Evolutionary conservation across 306 rosid species (phyloP).

Genomic region (Ammopiptanthus mongolicus): DNA sequence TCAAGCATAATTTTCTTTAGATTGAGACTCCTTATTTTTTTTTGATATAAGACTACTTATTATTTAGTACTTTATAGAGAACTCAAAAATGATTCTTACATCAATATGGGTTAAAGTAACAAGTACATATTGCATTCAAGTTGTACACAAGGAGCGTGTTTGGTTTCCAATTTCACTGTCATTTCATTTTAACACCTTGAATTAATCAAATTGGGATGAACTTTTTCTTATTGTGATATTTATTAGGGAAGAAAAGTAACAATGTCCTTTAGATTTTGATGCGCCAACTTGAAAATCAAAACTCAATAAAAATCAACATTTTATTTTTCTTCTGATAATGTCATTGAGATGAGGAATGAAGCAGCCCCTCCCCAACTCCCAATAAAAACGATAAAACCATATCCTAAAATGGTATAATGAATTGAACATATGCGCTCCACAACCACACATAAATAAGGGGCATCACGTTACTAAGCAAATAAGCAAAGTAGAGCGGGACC

Average conservation of each 20-base stretch:
- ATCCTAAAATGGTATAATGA: not conserved
- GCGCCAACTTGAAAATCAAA: too few relatives aligned
- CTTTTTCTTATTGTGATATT: not conserved
- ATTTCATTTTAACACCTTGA: not conserved
- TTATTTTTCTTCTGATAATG: not conserved
- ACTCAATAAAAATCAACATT: too few relatives aligned
- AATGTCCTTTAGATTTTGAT: not conserved
- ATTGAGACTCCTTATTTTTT: not conserved
- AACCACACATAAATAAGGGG: not conserved
- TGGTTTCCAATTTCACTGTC: not conserved
- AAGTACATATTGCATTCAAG: not conserved
- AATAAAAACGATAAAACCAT: not conserved
- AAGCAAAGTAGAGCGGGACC: too few relatives aligned
- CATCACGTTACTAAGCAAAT: too few relatives aligned
- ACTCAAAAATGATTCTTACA: not conserved
- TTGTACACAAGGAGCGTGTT: not conserved
- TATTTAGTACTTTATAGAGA: not conserved
- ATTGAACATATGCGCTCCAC: not conserved
- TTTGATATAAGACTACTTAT: not conserved
- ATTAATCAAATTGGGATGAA: not conserved
- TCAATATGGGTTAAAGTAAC: not conserved
- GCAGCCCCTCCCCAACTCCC: not conserved
- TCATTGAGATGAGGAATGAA: not conserved
- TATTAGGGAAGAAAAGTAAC: not conserved
- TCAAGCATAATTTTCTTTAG: not conserved